Base-by-base conservation (phyloP, 441 rosid species). In the Erodium trifolium region DNA sequence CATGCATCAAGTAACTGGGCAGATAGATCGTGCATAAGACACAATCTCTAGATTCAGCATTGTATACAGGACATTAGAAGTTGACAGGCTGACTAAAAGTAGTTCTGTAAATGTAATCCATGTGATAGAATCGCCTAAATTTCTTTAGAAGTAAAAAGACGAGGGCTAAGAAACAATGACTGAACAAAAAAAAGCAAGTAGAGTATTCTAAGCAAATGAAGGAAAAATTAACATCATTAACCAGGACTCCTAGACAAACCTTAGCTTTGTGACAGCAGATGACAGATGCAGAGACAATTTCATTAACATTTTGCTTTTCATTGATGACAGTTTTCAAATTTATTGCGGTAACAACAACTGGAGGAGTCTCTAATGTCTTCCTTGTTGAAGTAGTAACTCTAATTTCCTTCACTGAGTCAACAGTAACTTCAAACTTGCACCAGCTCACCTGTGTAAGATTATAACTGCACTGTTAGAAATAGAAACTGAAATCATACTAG, bases 181-280 rank as follows among this genome's bases (percentile, higher is more conserved):
- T 31, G 59, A 23, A 37, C 41, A 37, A 23, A 23, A 63, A 62
- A 63, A 16, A 13, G 9, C 37, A 63, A 19, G 65, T 63, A 2
- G 3, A 63, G 9, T 63, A 67, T 43, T 45, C 74, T 23, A 64
- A 17, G 51, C 59, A 75, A 47, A 71, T 66, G 23, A 63, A 74
- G 51, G 19, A 18, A 60, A 70, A 77, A 69, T 65, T n/a, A 62
- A 68, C 14, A 11, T 12, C 51, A 68, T 19, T 53, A n/a, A 49
- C 29, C 60, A 77, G 12, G 66, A 39, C 72, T 59, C 65, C 53
- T 13, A 55, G 75, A 76, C 88, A 75, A 80, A 94, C 99, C 98
- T 94, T 94, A 69, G 96, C 94, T 77, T 83, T 90, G 82, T 86
- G 93, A 85, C 93, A 90, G 79, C 96, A 82, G 80, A 94, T 80